Evolutionary conservation across 129 eudicot genomes (phyloP).

Genomic region (Dittrichia graveolens): DNA sequence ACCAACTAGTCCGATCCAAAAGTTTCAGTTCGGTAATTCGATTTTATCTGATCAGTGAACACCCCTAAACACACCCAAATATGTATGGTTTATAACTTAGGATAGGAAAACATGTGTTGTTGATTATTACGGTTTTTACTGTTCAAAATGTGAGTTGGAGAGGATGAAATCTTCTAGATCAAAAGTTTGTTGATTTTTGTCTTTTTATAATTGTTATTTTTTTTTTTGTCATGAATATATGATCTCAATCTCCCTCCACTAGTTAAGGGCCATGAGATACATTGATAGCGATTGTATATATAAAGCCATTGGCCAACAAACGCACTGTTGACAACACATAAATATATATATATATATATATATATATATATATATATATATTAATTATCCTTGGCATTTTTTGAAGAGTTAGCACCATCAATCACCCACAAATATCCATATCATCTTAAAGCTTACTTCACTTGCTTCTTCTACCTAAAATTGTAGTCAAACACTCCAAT

Average conservation of each 20-base stretch:
- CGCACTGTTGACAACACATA: constrained; percentile 22
- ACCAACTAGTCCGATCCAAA: no score
- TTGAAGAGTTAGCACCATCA: not conserved
- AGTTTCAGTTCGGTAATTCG: no score
- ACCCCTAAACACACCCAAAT: no score
- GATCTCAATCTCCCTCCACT: constrained; percentile 18
- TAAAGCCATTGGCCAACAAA: constrained; percentile 28
- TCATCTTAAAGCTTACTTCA: no score
- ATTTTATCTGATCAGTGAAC: no score
- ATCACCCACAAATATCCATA: no score
- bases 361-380: no score
- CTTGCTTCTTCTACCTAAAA: no score
- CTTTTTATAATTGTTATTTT: not conserved
- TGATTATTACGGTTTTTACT: not conserved
- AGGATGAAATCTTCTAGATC: not conserved
- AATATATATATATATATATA: no score
- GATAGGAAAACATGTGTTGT: not conserved
- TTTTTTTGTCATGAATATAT: not conserved
- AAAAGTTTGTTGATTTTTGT: constrained; percentile 22
- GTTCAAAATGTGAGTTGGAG: not conserved
- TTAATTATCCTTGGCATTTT: constrained; percentile 17
- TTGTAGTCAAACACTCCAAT: no score
- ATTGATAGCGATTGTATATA: constrained; percentile 17
- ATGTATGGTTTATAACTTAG: no score
- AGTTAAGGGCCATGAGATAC: not conserved